Base-by-base conservation (phyloP, 306 rosid genomes). In the Ochetophila trinervis region DNA sequence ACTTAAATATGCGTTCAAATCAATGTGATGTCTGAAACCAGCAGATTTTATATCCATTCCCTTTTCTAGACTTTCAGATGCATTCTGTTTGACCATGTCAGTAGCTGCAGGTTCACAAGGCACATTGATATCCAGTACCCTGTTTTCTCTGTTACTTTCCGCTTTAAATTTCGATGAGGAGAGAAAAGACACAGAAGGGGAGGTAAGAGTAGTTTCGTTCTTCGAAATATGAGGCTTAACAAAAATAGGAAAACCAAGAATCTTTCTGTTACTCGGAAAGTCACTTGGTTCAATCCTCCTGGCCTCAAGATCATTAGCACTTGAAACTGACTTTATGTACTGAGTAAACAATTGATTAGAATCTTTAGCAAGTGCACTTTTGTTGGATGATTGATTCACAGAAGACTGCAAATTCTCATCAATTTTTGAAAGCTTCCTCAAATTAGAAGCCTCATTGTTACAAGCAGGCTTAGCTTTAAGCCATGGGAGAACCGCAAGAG, bases 171-270 rank as follows among this genome's bases (percentile, higher is more conserved):
- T 83, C 13, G 79, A 71, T 24, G 65, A 67, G 52, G 44, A 59
- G 63, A 62, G 81, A 67, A 69, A 70, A 50, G 86, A 67, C 73
- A 77, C 58, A 1, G 81, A 57, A 51, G 77, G 62, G 60, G 75
- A 75, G 15, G 70, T 63, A 65, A 88, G 72, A 74, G 76, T 81
- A 37, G 86, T 70, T 74, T 84, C 89, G 48, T 78, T 77, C 83
- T 79, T 85, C 5, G 87, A 71, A 71, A 76, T 61, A 73, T 56
- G 60, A 8, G 85, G 58, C 83, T 55, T 73, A 36, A 78, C 91
- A 71, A 78, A 93, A 74, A 86, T 65, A 10, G 97, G 84, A 79
- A 86, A 74, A 35, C 88, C 96, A 53, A 87, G 84, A 81, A 90
- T 82, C 71, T 77, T 74, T 24, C 57, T 66, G 51, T 63, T 76